Base-by-base conservation (phyloP, 768 basidiomycete species). In the Tricholoma sp. region DNA sequence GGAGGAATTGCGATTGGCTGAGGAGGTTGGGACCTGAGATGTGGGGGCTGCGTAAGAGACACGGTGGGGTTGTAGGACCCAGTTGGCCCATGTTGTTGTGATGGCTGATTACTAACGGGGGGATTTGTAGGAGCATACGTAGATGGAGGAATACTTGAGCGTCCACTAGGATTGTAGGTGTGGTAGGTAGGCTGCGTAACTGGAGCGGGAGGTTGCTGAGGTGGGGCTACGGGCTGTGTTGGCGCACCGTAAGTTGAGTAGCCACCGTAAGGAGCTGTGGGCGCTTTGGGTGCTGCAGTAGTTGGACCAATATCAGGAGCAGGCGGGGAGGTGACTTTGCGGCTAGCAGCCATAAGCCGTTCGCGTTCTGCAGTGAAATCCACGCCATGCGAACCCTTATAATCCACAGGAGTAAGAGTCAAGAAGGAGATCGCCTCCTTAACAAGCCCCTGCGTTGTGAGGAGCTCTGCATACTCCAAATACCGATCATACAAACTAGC, bases 401-500 rank as follows among this genome's bases (percentile, higher is more conserved):
- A 98, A 52, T 84, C 86, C 10, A 73, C 63, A 0, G 97, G 97
- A 0, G 87, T 92, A 62, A 91, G 72, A 64, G 83, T 81, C 69
- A 97, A 73, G 71, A 92, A 96, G 41, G 79, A 77, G 21, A 86
- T 80, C 0, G 94, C 95, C 55, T 94, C 86, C 63, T 85, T 82
- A 50, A 94, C 75, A 18, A 95, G 79, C n/a, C 95, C 95, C 67
- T 98, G 96, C 0, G 87, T 81, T 5, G 90, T 90, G 22, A 99
- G 79, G 52, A 98, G 75, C 61, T 97, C 92, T 2, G 96, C 94
- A 64, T 98, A 99, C 71, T 98, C 97, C 66, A 91, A 85, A 76
- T 97, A 98, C 12, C 88, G 82, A 66, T 98, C 94, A 67, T 99
- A 98, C 49, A 99, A 73, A 8, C 76, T 77, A 0, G 91, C 84